phyloP scores from a whole-genome alignment of 768 basidiomycete species.

The Lactarius hatsudake region DNA sequence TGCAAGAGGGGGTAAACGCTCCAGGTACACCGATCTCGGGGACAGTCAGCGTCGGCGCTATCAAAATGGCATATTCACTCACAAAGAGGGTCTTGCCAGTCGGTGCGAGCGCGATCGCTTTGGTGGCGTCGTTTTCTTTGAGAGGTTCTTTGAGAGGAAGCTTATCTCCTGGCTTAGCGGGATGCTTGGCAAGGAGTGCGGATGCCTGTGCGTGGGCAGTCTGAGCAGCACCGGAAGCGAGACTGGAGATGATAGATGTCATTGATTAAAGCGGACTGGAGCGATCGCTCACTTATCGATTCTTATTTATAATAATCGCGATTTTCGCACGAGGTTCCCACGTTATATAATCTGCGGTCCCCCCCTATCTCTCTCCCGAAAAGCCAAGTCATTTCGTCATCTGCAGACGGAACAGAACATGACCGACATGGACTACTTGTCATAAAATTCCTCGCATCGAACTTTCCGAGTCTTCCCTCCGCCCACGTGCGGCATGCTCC shows the following conservation, averaged over 20 bases:
- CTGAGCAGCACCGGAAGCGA: neutral
- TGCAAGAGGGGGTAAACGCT: conserved; percentile 27
- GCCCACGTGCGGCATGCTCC: neutral
- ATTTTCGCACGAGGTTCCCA: neutral
- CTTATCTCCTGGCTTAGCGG: conserved; percentile 26
- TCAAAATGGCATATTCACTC: neutral
- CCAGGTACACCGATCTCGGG: conserved; percentile 26
- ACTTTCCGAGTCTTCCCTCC: neutral
- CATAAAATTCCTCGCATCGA: neutral
- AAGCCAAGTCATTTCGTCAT: too few relatives aligned
- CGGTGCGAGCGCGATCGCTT: conserved; percentile 11
- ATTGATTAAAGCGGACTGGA: conserved; percentile 1
- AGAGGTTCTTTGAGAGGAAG: conserved; percentile 17
- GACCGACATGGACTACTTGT: neutral
- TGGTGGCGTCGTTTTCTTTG: conserved; percentile 23
- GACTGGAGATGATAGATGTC: conserved; percentile 6
- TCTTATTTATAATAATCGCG: neutral
- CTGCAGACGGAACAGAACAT: neutral
- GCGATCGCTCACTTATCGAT: neutral
- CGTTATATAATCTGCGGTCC: neutral
- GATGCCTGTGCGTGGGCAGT: conserved; percentile 24
- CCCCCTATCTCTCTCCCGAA: too few relatives aligned
- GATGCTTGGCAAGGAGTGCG: conserved; percentile 11
- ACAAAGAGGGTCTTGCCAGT: conserved; percentile 25
- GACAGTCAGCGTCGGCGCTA: neutral